Base-by-base conservation (phyloP, 2,329 filamentous ascomycete species). In the Ceratocystis variospora region DNA sequence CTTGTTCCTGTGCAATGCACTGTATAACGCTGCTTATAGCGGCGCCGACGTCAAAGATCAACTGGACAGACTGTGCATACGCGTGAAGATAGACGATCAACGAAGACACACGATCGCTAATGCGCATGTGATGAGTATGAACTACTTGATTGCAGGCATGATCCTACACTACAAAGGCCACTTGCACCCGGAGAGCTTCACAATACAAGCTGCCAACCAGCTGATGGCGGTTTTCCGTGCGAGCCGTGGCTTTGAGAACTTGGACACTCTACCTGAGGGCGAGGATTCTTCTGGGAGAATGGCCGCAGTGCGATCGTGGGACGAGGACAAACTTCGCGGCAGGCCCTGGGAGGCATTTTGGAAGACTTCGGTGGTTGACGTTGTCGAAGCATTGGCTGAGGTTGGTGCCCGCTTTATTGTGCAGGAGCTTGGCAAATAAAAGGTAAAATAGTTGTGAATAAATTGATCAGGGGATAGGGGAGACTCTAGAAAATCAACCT, bases 1-100 rank as follows among this genome's bases (percentile, higher is more conserved):
- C 10, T 74, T 83, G 64, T 75, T 79, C 59, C 73, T 85, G 17
- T 79, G 79, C 57, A 81, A 81, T 68, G 73, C 83, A 1, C 72
- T 85, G 5, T 77, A 78, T 68, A 77, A 81, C 67, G 80, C 80
- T 0, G 78, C 79, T 0, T 75, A 79, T 5, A 73, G 74, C 12
- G 75, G 75, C 2, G 72, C 72, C 22, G 25, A 50, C 5, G 66
- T 65, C 59, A 53, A 44, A 4, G 25, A 41, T 8, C 62, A 55
- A 10, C 15, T 69, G 25, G 53, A 4, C 41, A 45, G 46, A n/a
- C 55, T 63, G 7, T 61, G 46, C 22, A 22, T 55, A 2, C 69
- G 68, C 1, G 68, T 68, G 50, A 64, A 68, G 63, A 62, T 74
- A n/a, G 70, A 71, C 22, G 59, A 70, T 57, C 67, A 70, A 62